phyloP scores from a whole-genome alignment of 306 rosid species.

The Dicorynia guianensis region DNA sequence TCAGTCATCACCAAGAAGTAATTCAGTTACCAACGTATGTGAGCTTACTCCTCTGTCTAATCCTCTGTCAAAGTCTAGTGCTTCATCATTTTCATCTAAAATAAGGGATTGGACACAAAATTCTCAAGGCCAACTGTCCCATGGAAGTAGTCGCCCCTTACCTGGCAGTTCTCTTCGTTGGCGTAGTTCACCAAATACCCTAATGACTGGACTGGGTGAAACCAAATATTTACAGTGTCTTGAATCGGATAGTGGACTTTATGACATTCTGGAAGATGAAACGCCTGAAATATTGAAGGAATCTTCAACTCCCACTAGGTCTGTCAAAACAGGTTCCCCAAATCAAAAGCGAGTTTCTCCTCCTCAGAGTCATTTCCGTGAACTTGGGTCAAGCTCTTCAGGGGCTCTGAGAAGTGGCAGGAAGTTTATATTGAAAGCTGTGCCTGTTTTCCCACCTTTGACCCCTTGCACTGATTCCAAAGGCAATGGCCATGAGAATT shows the following conservation, averaged over 20 bases:
- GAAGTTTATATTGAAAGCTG: conserved; percentile 56
- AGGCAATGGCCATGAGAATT: conserved; percentile 38
- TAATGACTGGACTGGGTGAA: conserved; percentile 44
- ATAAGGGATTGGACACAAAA: conserved; percentile 33
- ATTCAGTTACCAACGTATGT: conserved; percentile 21
- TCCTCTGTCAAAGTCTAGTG: conserved; percentile 26
- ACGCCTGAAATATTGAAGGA: conserved; percentile 65
- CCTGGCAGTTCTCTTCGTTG: conserved; percentile 47
- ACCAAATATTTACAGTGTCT: conserved; percentile 27
- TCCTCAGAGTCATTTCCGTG: conserved; percentile 49
- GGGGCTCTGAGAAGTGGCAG: conserved; percentile 60
- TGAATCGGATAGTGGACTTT: conserved; percentile 44
- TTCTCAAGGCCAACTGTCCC: conserved; percentile 34
- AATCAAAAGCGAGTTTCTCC: conserved; percentile 77
- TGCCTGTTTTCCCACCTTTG: conserved; percentile 69
- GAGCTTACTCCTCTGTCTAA: conserved; percentile 40
- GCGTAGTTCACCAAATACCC: conserved; percentile 62
- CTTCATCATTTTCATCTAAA: conserved; percentile 41
- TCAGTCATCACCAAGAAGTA: conserved; percentile 38
- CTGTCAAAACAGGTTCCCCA: conserved; percentile 69
- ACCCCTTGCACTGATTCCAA: conserved; percentile 58
- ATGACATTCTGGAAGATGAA: conserved; percentile 60
- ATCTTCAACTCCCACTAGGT: conserved; percentile 43
- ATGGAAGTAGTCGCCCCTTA: conserved; percentile 39
- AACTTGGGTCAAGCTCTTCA: conserved; percentile 59